Evolutionary conservation across 768 basidiomycete genomes (phyloP), one percentile per base, ranked within the genome.

Genomic region (Auricularia sp.): DNA sequence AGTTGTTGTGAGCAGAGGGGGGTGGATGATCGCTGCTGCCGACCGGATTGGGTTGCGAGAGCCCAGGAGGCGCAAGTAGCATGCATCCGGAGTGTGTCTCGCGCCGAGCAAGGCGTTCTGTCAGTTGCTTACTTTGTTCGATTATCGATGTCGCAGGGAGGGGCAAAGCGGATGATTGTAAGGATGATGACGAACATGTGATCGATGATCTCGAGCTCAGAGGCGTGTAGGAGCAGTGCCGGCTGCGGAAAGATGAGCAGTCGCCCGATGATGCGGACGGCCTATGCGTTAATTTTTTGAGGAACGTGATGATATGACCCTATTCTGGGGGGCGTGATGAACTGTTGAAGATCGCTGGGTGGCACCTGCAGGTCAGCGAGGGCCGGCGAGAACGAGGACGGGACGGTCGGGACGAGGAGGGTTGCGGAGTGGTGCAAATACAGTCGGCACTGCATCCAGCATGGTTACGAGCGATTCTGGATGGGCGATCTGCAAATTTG

Each of bases 1-100:
- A 69, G 54, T 63, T 73, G 21, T 61, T 71, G 29, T 68, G 51
- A 68, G 29, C 29, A 29, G 29, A 29, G 21, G 16, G 8, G 39
- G 39, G 39, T 14, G 39, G 39, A 42, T 51, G 47, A 51, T 51
- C 47, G 47, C 47, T 51, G 39, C 39, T 51, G 47, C 47, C 47
- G 47, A 21, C 47, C 47, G 47, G 47, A 51, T 51, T 51, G 5
- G 47, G 47, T 10, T 6, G 21, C 21, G 47, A 51, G 47, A 51
- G 47, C 18, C 47, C 21, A 18, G 47, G 47, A 42, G 39, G 39
- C 39, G 39, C 39, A 51, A 18, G 18, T 51, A 18, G 47, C 47
- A 21, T 51, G 47, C 47, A 51, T 51, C 47, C 47, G 47, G 21
- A 21, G 21, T 51, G 47, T 16, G 18, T 18, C 21, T 18, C 11